phyloP scores from a whole-genome alignment of 768 basidiomycete species.

The Terana coerulea region DNA sequence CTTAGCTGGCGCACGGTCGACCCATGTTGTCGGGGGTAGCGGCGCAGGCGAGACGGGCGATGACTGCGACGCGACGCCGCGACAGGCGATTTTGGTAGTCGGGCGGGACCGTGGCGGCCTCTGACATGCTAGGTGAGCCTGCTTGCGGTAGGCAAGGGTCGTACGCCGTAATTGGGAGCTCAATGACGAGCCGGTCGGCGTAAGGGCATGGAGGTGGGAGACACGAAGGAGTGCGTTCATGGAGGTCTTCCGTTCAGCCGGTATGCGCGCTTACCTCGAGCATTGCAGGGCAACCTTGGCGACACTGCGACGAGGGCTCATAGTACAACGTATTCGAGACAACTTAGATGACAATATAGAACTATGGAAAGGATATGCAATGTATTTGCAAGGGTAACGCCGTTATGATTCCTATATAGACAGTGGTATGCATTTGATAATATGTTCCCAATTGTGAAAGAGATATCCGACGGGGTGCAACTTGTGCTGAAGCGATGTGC shows the following conservation, averaged over 20 bases:
- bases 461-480: conserved; percentile 17
- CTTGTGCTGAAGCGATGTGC: conserved; percentile 15
- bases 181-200: not conserved
- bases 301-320: no score
- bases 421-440: not conserved
- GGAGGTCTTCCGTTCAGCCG: not conserved
- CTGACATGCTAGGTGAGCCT: not conserved
- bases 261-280: not conserved
- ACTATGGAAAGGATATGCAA: no score
- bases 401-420: not conserved
- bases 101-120: not conserved
- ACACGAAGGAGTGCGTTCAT: conserved; percentile 6
- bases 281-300: no score
- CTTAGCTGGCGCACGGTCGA: conserved; percentile 57
- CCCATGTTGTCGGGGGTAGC: conserved; percentile 48
- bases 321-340: no score
- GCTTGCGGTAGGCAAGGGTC: not conserved
- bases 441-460: not conserved
- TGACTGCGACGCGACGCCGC: conserved; percentile 6
- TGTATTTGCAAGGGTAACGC: no score
- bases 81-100: not conserved
- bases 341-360: no score
- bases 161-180: no score
- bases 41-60: not conserved
- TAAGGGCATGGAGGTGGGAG: not conserved